Evolutionary conservation across 495 filamentous ascomycete genomes (phyloP).

Genomic region (Annulohypoxylon maeteangense): DNA sequence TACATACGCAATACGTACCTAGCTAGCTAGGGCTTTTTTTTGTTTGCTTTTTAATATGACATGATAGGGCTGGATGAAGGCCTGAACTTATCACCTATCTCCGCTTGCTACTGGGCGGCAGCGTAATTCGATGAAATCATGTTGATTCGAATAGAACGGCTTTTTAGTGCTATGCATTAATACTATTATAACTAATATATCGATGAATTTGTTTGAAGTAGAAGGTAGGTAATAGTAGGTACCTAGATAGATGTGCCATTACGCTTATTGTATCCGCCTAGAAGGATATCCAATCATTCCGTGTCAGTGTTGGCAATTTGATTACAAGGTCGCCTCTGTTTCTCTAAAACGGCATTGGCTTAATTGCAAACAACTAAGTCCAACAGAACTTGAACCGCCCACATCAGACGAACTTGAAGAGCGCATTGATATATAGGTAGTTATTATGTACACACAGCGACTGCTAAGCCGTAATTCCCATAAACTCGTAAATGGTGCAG

Average conservation of each 20-base stretch:
- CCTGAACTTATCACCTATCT: not conserved
- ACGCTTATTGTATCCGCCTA: not conserved
- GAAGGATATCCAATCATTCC: not conserved
- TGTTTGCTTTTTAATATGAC: not conserved
- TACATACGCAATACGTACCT: too few species aligned
- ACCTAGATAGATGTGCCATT: slow-evolving; percentile 1
- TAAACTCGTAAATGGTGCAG: slow-evolving; percentile 36
- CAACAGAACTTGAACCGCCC: slow-evolving; percentile 3
- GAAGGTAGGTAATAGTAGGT: too few species aligned
- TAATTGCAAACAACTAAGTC: slow-evolving; percentile 2
- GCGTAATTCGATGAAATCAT: not conserved
- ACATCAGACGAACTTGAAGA: not conserved
- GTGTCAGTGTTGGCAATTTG: not conserved
- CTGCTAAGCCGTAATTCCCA: slow-evolving; percentile 34
- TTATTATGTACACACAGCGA: slow-evolving; percentile 22
- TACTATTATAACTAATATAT: not conserved
- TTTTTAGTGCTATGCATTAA: not conserved
- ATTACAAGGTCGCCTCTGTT: not conserved
- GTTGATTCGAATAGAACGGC: not conserved
- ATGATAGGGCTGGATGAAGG: not conserved
- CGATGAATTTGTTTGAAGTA: slow-evolving; percentile 2
- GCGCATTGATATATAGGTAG: slow-evolving; percentile 26
- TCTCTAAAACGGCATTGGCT: not conserved
- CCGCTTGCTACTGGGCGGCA: not conserved
- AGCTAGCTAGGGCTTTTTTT: too few species aligned